Evolutionary conservation across 1,284 basidiomycete genomes (phyloP).

Genomic region (Ustilago bromivora): DNA sequence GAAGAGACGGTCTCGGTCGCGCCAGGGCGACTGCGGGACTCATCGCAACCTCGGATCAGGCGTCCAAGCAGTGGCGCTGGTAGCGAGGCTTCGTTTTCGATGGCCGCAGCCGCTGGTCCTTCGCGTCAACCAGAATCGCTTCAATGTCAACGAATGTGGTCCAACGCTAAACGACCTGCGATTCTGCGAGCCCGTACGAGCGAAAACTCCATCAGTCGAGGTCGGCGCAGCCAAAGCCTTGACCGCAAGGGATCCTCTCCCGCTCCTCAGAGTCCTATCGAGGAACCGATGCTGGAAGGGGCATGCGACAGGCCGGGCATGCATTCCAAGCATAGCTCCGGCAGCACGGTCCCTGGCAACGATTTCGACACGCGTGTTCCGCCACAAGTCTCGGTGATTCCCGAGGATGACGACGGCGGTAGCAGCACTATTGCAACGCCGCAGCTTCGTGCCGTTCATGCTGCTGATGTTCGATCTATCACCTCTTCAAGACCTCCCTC

Average conservation of each 20-base stretch:
- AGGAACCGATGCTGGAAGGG: slow-evolving; percentile 8
- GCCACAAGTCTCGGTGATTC: slow-evolving; percentile 41
- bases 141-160: slow-evolving; percentile 32
- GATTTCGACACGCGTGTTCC: slow-evolving; percentile 18
- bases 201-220: slow-evolving; percentile 40
- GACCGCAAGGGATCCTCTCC: slow-evolving; percentile 30
- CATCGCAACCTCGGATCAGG: slow-evolving; percentile 13
- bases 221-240: slow-evolving; percentile 27
- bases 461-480: not conserved
- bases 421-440: slow-evolving; percentile 11
- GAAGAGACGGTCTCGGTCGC: slow-evolving; percentile 6
- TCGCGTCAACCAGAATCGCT: slow-evolving; percentile 30
- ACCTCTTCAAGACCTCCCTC: slow-evolving; percentile 2
- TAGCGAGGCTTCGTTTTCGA: slow-evolving; percentile 30
- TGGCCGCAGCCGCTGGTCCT: slow-evolving; percentile 13
- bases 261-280: slow-evolving; percentile 22
- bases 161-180: slow-evolving; percentile 36
- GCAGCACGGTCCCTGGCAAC: slow-evolving; percentile 23
- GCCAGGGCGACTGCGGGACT: slow-evolving; percentile 15
- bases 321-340: slow-evolving; percentile 39
- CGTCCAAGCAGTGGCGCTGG: slow-evolving; percentile 33
- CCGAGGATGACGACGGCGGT: slow-evolving; percentile 30
- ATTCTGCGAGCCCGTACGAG: slow-evolving; percentile 35
- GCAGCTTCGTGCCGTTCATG: not conserved
- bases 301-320: slow-evolving; percentile 17